phyloP scores from a whole-genome alignment of 495 filamentous ascomycete genomes.

The Trichoderma virens region DNA sequence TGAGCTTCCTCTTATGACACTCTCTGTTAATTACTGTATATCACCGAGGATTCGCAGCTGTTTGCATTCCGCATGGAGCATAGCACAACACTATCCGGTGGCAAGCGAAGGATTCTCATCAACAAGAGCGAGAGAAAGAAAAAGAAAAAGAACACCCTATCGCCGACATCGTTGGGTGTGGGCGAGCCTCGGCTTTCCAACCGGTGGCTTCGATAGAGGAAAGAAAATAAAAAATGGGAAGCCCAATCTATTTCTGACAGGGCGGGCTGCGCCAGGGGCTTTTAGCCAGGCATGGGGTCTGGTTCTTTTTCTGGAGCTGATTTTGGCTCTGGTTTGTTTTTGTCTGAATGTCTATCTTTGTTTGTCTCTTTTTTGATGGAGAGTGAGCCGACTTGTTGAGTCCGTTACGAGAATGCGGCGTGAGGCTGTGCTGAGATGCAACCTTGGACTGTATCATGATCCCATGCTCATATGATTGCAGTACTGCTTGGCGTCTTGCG shows the following conservation, averaged over 20 bases:
- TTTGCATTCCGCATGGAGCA: no score
- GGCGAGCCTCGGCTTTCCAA: no score
- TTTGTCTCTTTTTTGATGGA: background rate
- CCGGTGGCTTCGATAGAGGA: no score
- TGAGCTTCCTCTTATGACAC: slow-evolving; percentile 1
- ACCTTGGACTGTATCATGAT: background rate
- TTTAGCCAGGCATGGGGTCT: background rate
- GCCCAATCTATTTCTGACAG: slow-evolving; percentile 2
- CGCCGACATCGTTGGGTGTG: no score
- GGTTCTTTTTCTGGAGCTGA: no score
- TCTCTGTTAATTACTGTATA: background rate
- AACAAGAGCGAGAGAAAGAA: background rate
- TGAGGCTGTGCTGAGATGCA: background rate
- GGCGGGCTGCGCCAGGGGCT: background rate
- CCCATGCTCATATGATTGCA: background rate
- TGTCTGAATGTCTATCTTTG: no score
- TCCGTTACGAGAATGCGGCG: background rate
- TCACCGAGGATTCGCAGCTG: no score
- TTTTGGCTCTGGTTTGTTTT: no score
- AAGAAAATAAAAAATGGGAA: no score
- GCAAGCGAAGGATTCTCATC: background rate
- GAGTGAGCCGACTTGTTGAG: no score
- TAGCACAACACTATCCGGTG: no score
- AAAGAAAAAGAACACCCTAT: background rate
- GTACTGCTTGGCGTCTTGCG: background rate